Percentiles rank a stretch among this genome's conserved stretches.
Evolutionary conservation across 176 grass and related monocot genomes (phyloP).

Genomic region (Lolium perenne): DNA sequence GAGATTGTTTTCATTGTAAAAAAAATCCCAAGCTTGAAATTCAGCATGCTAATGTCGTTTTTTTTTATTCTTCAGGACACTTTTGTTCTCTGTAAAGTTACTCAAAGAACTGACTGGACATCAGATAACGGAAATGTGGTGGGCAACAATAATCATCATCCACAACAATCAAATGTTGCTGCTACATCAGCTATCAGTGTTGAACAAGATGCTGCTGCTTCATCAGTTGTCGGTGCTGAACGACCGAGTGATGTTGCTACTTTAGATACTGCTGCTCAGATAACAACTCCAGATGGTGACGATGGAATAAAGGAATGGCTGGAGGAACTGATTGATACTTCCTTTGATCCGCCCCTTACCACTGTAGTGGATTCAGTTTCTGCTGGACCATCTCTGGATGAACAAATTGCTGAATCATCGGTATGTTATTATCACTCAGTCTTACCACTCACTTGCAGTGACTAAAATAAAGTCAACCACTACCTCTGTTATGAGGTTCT

Average conservation of each 20-base stretch:
- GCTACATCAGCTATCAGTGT: constrained; percentile 35
- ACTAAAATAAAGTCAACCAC: background rate
- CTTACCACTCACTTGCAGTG: background rate
- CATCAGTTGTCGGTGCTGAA: constrained; percentile 35
- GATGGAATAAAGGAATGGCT: constrained; percentile 53
- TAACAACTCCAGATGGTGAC: constrained; percentile 11
- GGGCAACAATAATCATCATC: constrained; percentile 37
- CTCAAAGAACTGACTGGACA: constrained; percentile 66
- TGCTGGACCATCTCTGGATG: constrained; percentile 24
- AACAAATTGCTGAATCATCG: constrained; percentile 47
- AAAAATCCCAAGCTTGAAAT: constrained; percentile 15
- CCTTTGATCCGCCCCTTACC: constrained; percentile 47
- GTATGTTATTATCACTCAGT: constrained; percentile 49
- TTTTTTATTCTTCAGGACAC: constrained; percentile 62
- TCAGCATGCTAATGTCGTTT: constrained; percentile 31
- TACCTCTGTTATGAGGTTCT: background rate
- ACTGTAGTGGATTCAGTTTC: constrained; percentile 9
- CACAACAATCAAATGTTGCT: constrained; percentile 42
- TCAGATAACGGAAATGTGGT: constrained; percentile 46
- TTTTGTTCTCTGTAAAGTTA: constrained; percentile 94
- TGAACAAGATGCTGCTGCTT: constrained; percentile 36
- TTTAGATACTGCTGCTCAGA: constrained; percentile 15
- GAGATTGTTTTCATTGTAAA: background rate
- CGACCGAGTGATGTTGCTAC: constrained; percentile 24
- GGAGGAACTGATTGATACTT: constrained; percentile 51